A percentile compares a stretch with the other conserved stretches of the same genome.
phyloP scores from a whole-genome alignment of 768 basidiomycete genomes.

The Pulveroboletus sp. region DNA sequence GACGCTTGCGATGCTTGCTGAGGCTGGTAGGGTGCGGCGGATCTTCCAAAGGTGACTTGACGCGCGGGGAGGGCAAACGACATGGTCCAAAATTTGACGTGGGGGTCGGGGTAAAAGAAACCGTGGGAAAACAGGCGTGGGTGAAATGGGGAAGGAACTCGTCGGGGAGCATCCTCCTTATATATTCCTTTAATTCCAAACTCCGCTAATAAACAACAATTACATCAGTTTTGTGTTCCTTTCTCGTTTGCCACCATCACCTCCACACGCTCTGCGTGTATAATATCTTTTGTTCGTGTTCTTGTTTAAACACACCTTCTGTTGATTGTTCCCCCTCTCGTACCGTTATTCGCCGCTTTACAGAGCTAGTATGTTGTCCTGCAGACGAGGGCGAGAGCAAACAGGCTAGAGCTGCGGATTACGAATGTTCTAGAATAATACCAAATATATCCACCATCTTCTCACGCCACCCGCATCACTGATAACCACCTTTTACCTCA shows the following conservation, averaged over 20 bases:
- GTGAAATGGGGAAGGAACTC: constrained; percentile 18
- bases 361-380: not conserved
- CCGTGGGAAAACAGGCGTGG: constrained; percentile 30
- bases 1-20: constrained; percentile 40
- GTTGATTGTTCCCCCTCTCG: too few relatives aligned
- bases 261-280: constrained; percentile 2
- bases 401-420: constrained; percentile 4
- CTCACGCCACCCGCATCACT: constrained; percentile 7
- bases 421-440: constrained; percentile 27
- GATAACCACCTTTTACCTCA: constrained; percentile 6
- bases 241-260: constrained; percentile 29
- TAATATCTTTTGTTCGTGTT: not conserved
- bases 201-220: constrained; percentile 28
- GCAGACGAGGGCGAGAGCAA: not conserved
- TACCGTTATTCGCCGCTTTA: too few relatives aligned
- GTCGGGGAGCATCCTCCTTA: constrained; percentile 20
- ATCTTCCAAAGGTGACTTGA: constrained; percentile 73
- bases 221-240: constrained; percentile 6
- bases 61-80: constrained; percentile 74
- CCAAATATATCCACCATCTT: constrained; percentile 16
- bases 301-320: not conserved
- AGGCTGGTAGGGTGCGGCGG: constrained; percentile 46
- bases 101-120: constrained; percentile 19
- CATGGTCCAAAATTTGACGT: constrained; percentile 29
- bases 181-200: constrained; percentile 27